Conservation (phyloP, 176 grass and related monocot species). For the Carex pumila region DNA sequence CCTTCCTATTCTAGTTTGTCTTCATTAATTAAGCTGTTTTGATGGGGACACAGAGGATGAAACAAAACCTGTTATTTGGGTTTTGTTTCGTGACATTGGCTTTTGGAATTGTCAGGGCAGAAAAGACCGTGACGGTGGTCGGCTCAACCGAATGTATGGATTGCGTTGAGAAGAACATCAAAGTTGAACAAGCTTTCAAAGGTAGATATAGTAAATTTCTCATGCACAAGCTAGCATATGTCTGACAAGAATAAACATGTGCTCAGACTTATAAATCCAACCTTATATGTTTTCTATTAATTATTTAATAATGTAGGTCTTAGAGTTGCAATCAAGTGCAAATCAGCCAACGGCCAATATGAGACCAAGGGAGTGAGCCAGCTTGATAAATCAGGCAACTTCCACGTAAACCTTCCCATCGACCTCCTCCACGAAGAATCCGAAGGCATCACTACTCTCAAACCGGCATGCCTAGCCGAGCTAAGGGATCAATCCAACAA, state of each 20-base stretch:
- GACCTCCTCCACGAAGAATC: conserved; percentile 13
- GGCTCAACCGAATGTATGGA: conserved; percentile 13
- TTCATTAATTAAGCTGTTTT: background rate
- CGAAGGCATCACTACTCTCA: background rate
- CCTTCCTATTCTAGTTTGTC: background rate
- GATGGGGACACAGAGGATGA: background rate
- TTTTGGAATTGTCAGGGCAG: background rate
- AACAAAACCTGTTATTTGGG: conserved; percentile 9
- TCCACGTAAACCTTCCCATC: conserved; percentile 3
- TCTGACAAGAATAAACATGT: background rate
- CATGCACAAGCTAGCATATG: background rate
- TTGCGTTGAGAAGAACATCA: conserved; percentile 12
- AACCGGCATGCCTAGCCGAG: background rate
- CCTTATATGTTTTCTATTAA: background rate
- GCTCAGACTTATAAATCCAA: background rate
- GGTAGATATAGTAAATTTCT: background rate
- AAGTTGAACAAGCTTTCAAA: conserved; percentile 13
- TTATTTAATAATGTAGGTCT: background rate
- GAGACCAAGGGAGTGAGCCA: conserved; percentile 14
- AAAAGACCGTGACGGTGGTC: background rate
- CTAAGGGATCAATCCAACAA: conserved; percentile 9
- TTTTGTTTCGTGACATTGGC: background rate
- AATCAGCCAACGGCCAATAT: conserved; percentile 4
- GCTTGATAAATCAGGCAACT: conserved; percentile 18
- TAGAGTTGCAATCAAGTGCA: conserved; percentile 19